Evolutionary conservation across 257 asterid species (phyloP).

Genomic region (Pogostemon cablin): DNA sequence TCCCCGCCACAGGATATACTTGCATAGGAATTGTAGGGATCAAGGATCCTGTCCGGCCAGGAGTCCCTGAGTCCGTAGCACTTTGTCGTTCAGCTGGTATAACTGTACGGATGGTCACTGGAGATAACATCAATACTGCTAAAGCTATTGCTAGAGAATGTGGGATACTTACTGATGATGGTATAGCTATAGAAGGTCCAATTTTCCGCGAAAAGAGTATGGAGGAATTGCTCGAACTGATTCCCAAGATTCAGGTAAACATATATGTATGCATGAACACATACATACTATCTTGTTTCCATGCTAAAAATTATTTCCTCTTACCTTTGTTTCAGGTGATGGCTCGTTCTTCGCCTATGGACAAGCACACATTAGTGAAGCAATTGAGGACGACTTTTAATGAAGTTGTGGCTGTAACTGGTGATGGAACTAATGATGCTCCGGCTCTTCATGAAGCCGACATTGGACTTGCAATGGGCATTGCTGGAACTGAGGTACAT

Average conservation of each 20-base stretch:
- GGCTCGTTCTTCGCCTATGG: slow-evolving; percentile 98
- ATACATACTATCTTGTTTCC: not conserved
- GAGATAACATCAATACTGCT: slow-evolving; percentile 92
- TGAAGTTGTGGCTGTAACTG: slow-evolving; percentile 77
- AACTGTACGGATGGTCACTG: slow-evolving; percentile 92
- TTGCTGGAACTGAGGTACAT: slow-evolving; percentile 65
- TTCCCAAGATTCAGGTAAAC: slow-evolving; percentile 87
- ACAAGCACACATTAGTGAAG: slow-evolving; percentile 89
- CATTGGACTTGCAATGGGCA: slow-evolving; percentile 68
- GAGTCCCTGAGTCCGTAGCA: slow-evolving; percentile 86
- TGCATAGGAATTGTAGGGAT: slow-evolving; percentile 83
- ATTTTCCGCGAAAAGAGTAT: slow-evolving; percentile 73
- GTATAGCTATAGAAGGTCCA: slow-evolving; percentile 93
- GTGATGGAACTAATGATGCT: slow-evolving; percentile 66
- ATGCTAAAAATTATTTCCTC: not conserved
- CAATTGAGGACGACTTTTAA: slow-evolving; percentile 82
- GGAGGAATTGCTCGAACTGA: slow-evolving; percentile 71
- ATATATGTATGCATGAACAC: not conserved
- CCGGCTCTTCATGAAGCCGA: slow-evolving; percentile 69
- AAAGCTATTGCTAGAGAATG: slow-evolving; percentile 95
- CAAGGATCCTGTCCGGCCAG: slow-evolving; percentile 94
- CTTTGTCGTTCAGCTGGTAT: slow-evolving; percentile 92
- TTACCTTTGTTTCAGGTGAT: slow-evolving; percentile 55
- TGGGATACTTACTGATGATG: slow-evolving; percentile 91
- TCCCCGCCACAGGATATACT: slow-evolving; percentile 70